Evolutionary conservation across 2,329 filamentous ascomycete species (phyloP).

Genomic region (Ambrosiella cleistominuta): DNA sequence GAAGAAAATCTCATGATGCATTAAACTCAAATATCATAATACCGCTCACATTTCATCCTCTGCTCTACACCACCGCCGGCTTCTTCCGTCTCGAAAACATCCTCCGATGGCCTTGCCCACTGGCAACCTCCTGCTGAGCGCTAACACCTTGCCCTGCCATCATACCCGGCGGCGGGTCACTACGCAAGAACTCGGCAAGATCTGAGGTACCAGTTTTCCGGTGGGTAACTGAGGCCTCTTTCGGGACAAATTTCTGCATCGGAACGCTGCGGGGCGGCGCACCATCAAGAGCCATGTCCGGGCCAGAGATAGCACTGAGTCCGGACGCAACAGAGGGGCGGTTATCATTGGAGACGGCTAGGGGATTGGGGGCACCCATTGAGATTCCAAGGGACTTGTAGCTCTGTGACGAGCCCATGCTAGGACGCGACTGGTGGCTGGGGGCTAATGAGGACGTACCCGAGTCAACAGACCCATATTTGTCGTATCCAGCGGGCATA

Average conservation of each 20-base stretch:
- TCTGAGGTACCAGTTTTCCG: conserved; percentile 44
- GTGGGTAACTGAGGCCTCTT: conserved; percentile 29
- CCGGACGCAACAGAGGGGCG: not conserved
- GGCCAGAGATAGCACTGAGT: not conserved
- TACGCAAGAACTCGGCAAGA: conserved; percentile 54
- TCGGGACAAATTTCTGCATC: conserved; percentile 41
- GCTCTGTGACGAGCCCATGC: conserved; percentile 1
- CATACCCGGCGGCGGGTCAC: conserved; percentile 37
- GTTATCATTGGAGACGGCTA: not conserved
- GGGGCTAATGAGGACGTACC: conserved; percentile 12
- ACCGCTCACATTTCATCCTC: not conserved
- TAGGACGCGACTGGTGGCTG: conserved; percentile 10
- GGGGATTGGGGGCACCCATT: not conserved
- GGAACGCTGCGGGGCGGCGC: conserved; percentile 19
- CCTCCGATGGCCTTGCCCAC: conserved; percentile 11
- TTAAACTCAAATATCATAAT: not conserved
- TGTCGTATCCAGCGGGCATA: conserved; percentile 29
- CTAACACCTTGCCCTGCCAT: not conserved
- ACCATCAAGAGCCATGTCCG: conserved; percentile 19
- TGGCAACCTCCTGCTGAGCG: not conserved
- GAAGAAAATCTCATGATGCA: not conserved
- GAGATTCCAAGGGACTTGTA: not conserved
- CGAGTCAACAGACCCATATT: conserved; percentile 21
- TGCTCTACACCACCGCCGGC: conserved; percentile 5
- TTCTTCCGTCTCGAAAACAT: conserved; percentile 12